A percentile compares a stretch with the other conserved stretches of the same genome.
Evolutionary conservation across 176 grass and related monocot genomes (phyloP).

Genomic region (Ensete ventricosum): DNA sequence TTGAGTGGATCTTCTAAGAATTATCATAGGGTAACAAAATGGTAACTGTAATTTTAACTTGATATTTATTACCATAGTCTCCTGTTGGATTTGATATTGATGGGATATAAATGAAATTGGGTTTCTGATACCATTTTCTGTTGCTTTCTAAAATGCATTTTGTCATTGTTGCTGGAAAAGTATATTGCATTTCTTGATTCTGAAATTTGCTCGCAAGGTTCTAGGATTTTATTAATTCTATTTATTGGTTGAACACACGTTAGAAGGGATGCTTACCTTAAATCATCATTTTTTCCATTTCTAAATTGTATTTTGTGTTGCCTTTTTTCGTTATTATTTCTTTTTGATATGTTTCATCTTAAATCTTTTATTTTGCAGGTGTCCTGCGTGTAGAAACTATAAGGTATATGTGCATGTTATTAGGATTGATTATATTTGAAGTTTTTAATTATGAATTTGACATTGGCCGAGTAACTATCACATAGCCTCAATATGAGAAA

Average conservation of each 20-base stretch:
- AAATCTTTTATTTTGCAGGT: conserved; percentile 40
- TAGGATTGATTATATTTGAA: not conserved
- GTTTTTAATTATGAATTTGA: not conserved
- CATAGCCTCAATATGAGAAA: conserved; percentile 90
- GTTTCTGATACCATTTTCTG: not conserved
- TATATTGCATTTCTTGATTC: not conserved
- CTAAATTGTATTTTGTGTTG: not conserved
- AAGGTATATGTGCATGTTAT: conserved; percentile 50
- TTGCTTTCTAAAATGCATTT: not conserved
- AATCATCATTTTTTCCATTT: not conserved
- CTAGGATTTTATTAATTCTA: not conserved
- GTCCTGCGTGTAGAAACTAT: conserved; percentile 98
- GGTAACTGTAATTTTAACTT: not conserved
- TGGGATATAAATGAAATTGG: not conserved
- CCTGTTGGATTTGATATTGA: not conserved
- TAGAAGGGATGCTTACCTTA: not conserved
- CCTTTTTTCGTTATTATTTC: conserved; percentile 1
- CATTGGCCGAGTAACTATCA: not conserved
- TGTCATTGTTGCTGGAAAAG: not conserved
- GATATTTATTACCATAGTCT: not conserved
- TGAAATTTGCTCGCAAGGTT: not conserved
- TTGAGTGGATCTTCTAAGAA: not conserved
- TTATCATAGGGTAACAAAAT: not conserved
- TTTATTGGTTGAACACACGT: not conserved
- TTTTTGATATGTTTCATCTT: conserved; percentile 16